Evolutionary conservation across 1,139 yeast species (phyloP), one percentile per base, ranked within the genome.

Genomic region (Candida dubliniensis): DNA sequence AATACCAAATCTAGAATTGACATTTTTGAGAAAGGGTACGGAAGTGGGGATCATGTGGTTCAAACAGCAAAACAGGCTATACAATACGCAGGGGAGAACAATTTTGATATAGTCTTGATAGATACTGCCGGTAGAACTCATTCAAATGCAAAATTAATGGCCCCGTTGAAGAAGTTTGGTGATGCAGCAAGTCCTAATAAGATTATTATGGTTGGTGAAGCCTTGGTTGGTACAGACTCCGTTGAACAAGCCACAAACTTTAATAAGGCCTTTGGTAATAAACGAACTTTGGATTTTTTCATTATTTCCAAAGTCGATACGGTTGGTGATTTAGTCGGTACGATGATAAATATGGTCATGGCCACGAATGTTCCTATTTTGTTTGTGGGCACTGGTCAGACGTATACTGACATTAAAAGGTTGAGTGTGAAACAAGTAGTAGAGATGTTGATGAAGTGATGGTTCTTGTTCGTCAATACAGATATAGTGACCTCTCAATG

Each of bases 111-210:
- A 26, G 96, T 93, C 8, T 72, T 93, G 49, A 88, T 93, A 74
- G 99, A 93, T 66, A 93, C 99, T 7, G 99, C 99, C 0, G 99
- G 99, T 32, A 80, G 99, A 69, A 83, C 99, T 43, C 99, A 95
- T 60, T 90, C 95, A 52, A 97, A 95, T 62, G 87, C 95, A 25
- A 85, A 95, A 49, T 76, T 93, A 52, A 93, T 93, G 99, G 93
- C 96, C 0, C 96, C 97, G 8, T 71, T 93, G 53, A 95, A 91
- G 57, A 89, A 93, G 48, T 95, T 93, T 67, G 98, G 97, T 26
- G 91, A 87, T 57, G 91, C 95, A 41, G 98, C 98, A 3, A 79
- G 88, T 47, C 99, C 99, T 1, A 95, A 93, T 66, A 91, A 88
- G 66, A 91, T 93, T 58, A 90, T 93, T 58, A 93, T 93, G 98